Evolutionary conservation across 192 early-diverging fungal genomes (phyloP), one percentile per base, ranked within the genome.

Genomic region (Podila horticola): DNA sequence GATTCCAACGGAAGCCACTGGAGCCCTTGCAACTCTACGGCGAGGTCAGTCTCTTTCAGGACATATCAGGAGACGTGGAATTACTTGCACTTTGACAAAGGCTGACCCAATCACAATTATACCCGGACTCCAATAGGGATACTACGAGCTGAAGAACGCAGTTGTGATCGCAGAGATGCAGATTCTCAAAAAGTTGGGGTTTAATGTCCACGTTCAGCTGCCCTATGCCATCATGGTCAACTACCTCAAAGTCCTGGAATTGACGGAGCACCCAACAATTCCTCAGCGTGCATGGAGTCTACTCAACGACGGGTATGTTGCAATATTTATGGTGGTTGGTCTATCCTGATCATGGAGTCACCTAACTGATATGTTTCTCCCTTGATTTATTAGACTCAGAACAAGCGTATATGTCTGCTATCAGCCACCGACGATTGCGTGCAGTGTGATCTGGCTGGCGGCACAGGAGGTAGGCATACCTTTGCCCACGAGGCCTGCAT

Each of bases 141-240:
- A 88, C 62, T 92, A 94, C 65, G 94, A 94, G 24, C 82, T 94
- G 72, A 95, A 97, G 74, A 91, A 94, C 62, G 94, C 90, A 24
- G 82, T 95, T 66, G 87, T 96, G 7, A 84, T 90, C 41, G 93
- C 89, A 50, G 98, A 99, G 81, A 90, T 96, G 85, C 92, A 95
- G 64, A 93, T 99, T 30, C 85, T 99, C 36, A 91, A 91, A 17
- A 89, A 90, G 36, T 88, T 99, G 9, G 96, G 92, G 11, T 99
- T 99, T 81, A 95, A 97, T 75, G 96, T 98, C 6, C 96, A 98
- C 69, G 97, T 99, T 2, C 93, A 97, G 82, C 89, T 96, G 17
- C 97, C 98, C n/a, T 97, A 99, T 81, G 94, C 93, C 22, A 90
- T 96, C 62, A 92, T 99, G 91, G 90, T 98, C 66, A 97, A 97